A percentile compares a stretch with the other conserved stretches of the same genome.
Evolutionary conservation across 2,329 filamentous ascomycete species (phyloP).

Genomic region (Ophiostoma angusticollis): DNA sequence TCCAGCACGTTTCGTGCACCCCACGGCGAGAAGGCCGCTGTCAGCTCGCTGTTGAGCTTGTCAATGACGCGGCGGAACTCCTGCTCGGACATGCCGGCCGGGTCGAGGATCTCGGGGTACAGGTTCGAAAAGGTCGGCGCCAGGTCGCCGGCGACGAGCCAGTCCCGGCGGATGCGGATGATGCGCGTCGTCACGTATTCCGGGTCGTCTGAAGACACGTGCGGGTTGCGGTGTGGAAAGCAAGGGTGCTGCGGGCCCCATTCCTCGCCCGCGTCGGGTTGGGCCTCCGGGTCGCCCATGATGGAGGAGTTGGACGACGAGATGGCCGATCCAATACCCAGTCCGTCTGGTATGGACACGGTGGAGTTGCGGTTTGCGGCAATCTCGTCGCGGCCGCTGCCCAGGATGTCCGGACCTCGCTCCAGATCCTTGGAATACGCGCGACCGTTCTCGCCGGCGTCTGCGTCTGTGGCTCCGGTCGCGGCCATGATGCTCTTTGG

Average conservation of each 20-base stretch:
- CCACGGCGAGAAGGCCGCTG: slow-evolving; percentile 70
- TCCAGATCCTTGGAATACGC: slow-evolving; percentile 40
- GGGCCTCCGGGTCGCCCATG: slow-evolving; percentile 49
- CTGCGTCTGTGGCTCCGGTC: slow-evolving; percentile 22
- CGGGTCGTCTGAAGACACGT: slow-evolving; percentile 65
- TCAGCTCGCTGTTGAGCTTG: slow-evolving; percentile 65
- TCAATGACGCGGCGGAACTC: slow-evolving; percentile 77
- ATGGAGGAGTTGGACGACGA: slow-evolving; percentile 48
- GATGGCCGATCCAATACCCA: slow-evolving; percentile 42
- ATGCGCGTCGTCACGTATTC: slow-evolving; percentile 72
- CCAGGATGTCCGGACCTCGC: slow-evolving; percentile 34
- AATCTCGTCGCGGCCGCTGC: slow-evolving; percentile 14
- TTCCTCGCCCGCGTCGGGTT: slow-evolving; percentile 56
- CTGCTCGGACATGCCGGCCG: slow-evolving; percentile 65
- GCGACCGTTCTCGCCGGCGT: slow-evolving; percentile 17
- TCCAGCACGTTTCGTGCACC: slow-evolving; percentile 67
- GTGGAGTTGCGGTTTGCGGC: slow-evolving; percentile 27
- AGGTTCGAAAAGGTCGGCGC: slow-evolving; percentile 90
- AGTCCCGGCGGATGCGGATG: slow-evolving; percentile 83
- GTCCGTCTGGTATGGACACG: slow-evolving; percentile 35
- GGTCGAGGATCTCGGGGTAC: slow-evolving; percentile 91
- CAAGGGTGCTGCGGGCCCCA: slow-evolving; percentile 95
- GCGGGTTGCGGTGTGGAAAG: slow-evolving; percentile 84
- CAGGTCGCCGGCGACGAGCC: slow-evolving; percentile 77
- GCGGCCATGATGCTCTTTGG: slow-evolving; percentile 24